A percentile compares a stretch with the other conserved stretches of the same genome.
Evolutionary conservation across 805 yeast species (phyloP).

Genomic region (Candida andamanensis): DNA sequence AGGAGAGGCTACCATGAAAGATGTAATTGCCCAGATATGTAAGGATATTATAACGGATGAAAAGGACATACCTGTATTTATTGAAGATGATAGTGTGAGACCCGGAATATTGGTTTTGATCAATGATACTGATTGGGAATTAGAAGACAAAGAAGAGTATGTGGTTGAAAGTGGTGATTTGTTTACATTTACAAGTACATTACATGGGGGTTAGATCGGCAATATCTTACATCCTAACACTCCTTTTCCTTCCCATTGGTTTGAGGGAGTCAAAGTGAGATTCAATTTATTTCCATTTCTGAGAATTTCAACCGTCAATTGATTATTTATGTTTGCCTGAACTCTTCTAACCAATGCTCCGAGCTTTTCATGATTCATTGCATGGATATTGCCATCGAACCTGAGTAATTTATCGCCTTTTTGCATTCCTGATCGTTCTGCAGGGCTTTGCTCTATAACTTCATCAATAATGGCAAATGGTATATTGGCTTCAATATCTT

Average conservation of each 20-base stretch:
- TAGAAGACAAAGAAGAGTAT: slow-evolving; percentile 83
- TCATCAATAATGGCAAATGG: slow-evolving; percentile 56
- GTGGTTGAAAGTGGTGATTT: slow-evolving; percentile 71
- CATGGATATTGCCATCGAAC: slow-evolving; percentile 49
- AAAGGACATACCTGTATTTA: slow-evolving; percentile 65
- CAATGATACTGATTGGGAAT: slow-evolving; percentile 95
- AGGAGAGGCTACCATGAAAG: slow-evolving; percentile 40
- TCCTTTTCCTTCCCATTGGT: slow-evolving; percentile 62
- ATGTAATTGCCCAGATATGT: slow-evolving; percentile 53
- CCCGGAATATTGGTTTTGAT: slow-evolving; percentile 91
- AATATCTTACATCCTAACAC: slow-evolving; percentile 61
- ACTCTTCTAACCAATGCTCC: slow-evolving; percentile 42
- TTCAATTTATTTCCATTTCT: slow-evolving; percentile 22
- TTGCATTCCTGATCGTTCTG: slow-evolving; percentile 45
- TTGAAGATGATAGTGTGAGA: slow-evolving; percentile 76
- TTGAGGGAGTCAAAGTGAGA: slow-evolving; percentile 38
- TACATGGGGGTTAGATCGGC: slow-evolving; percentile 81
- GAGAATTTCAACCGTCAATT: slow-evolving; percentile 22
- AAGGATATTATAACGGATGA: slow-evolving; percentile 52
- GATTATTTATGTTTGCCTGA: slow-evolving; percentile 25
- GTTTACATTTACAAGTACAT: slow-evolving; percentile 83
- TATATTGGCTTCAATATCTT: slow-evolving; percentile 10
- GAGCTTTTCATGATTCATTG: slow-evolving; percentile 51
- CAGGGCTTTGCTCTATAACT: slow-evolving; percentile 54
- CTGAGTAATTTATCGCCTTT: slow-evolving; percentile 49